Evolutionary conservation across 2,329 filamentous ascomycete genomes (phyloP).

Genomic region (Aureobasidium pullulans): DNA sequence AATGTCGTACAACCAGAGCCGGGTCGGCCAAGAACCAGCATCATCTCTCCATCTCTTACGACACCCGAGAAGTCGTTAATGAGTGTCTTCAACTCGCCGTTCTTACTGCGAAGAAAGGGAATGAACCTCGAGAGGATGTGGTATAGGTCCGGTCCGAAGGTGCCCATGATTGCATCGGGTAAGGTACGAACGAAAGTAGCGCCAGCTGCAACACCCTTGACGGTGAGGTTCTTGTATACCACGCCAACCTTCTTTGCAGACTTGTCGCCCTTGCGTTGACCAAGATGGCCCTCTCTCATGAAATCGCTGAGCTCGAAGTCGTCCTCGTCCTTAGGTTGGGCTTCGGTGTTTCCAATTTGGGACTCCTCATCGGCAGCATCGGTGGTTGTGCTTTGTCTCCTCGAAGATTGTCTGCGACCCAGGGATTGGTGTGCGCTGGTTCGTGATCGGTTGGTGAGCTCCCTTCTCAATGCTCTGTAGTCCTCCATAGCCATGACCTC

Average conservation of each 20-base stretch:
- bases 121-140: conserved; percentile 50
- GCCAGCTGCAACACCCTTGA: conserved; percentile 61
- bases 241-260: conserved; percentile 73
- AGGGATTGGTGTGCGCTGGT: background rate
- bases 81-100: conserved; percentile 46
- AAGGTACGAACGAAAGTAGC: conserved; percentile 64
- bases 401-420: conserved; percentile 24
- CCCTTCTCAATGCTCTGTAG: conserved; percentile 48
- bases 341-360: conserved; percentile 31
- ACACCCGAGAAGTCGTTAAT: conserved; percentile 62
- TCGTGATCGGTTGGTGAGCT: conserved; percentile 47
- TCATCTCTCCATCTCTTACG: conserved; percentile 59
- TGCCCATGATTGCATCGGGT: conserved; percentile 66
- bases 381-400: conserved; percentile 25
- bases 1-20: conserved; percentile 72
- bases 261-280: conserved; percentile 59
- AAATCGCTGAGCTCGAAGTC: conserved; percentile 65
- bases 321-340: conserved; percentile 43
- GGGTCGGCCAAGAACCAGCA: conserved; percentile 64
- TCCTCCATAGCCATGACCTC: conserved; percentile 51
- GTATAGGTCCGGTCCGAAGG: conserved; percentile 75
- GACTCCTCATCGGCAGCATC: conserved; percentile 15
- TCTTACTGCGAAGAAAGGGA: conserved; percentile 43
- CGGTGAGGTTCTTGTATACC: conserved; percentile 66
- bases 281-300: conserved; percentile 66